These are phyloP conservation scores for Lobosporangium transversale DNA, from an alignment of 192 early-diverging fungal species.

Conservation along the genomic window DNA sequence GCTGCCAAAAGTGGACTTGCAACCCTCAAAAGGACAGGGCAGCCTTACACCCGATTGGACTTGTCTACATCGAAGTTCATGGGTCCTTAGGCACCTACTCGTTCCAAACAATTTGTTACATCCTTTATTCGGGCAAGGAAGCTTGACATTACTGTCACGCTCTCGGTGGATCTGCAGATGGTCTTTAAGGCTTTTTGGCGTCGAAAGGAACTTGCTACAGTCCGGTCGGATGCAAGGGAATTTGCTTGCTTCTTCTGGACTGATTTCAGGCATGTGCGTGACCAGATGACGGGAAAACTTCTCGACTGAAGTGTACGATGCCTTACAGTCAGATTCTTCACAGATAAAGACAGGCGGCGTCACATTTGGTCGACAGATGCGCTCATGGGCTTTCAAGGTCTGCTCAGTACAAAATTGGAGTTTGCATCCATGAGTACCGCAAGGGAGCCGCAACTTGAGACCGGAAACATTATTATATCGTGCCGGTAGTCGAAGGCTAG, in stretches of 20 bases:
- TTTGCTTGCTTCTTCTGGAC: slow-evolving; percentile 36
- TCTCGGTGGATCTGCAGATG: slow-evolving; percentile 46
- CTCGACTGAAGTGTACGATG: slow-evolving; percentile 32
- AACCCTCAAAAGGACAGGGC: slow-evolving; percentile 36
- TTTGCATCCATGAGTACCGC: slow-evolving; percentile 28
- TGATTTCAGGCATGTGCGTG: slow-evolving; percentile 35
- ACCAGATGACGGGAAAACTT: slow-evolving; percentile 37
- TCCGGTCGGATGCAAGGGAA: slow-evolving; percentile 43
- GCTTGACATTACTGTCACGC: slow-evolving; percentile 31
- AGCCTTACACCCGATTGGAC: slow-evolving; percentile 41
- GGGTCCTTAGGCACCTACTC: slow-evolving; percentile 39
- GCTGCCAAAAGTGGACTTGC: slow-evolving; percentile 40
- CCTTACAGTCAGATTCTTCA: slow-evolving; percentile 37
- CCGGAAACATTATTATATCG: slow-evolving; percentile 27
- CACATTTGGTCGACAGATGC: slow-evolving; percentile 37
- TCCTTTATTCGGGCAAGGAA: slow-evolving; percentile 29
- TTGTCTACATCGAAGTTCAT: slow-evolving; percentile 47
- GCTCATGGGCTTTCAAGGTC: slow-evolving; percentile 25
- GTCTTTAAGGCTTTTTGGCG: slow-evolving; percentile 45
- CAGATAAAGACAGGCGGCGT: slow-evolving; percentile 19
- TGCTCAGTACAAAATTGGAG: slow-evolving; percentile 33
- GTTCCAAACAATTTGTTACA: slow-evolving; percentile 49
- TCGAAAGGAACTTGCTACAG: slow-evolving; percentile 42
- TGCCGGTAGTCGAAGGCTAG: slow-evolving; percentile 18
- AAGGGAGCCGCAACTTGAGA: slow-evolving; percentile 14